phyloP scores from a whole-genome alignment of 192 early-diverging fungal species.

The Podila epigama region DNA sequence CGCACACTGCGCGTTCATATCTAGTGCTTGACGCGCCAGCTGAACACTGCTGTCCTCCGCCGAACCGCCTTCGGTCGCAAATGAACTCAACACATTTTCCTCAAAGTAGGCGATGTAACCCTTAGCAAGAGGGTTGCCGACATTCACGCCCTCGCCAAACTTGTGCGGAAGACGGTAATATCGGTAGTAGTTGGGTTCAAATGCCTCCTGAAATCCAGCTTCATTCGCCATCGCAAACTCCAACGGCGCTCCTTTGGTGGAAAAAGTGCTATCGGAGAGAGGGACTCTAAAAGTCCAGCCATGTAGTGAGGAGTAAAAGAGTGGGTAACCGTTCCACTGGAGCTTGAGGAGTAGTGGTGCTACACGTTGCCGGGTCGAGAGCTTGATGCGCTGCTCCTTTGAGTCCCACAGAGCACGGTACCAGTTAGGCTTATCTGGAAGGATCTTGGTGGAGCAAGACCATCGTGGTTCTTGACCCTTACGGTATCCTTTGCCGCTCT shows the following conservation, averaged over 20 bases:
- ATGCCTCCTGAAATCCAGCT: conserved; percentile 54
- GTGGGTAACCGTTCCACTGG: conserved; percentile 82
- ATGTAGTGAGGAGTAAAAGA: conserved; percentile 68
- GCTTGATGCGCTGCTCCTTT: conserved; percentile 61
- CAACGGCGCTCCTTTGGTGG: conserved; percentile 15
- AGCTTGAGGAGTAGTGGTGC: conserved; percentile 85
- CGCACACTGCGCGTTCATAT: conserved; percentile 77
- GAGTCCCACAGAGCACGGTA: conserved; percentile 80
- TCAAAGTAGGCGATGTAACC: conserved; percentile 82
- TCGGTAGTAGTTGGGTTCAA: conserved; percentile 50
- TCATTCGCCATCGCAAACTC: conserved; percentile 33
- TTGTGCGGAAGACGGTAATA: conserved; percentile 89
- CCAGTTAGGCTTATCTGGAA: conserved; percentile 78
- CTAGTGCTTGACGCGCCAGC: conserved; percentile 79
- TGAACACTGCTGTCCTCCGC: conserved; percentile 11
- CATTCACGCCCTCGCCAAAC: conserved; percentile 78
- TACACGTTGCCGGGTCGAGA: conserved; percentile 75
- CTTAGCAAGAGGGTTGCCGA: conserved; percentile 89
- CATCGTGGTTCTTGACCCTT: conserved; percentile 58
- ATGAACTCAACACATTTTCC: conserved; percentile 76
- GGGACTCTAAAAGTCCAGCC: conserved; percentile 90
- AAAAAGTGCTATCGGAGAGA: conserved; percentile 30
- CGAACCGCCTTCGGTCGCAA: conserved; percentile 47
- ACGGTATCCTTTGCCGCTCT: conserved; percentile 11
- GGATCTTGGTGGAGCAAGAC: conserved; percentile 44